Conservation (phyloP, 148 eudicot species). For the Rhododendron griersonianum region DNA sequence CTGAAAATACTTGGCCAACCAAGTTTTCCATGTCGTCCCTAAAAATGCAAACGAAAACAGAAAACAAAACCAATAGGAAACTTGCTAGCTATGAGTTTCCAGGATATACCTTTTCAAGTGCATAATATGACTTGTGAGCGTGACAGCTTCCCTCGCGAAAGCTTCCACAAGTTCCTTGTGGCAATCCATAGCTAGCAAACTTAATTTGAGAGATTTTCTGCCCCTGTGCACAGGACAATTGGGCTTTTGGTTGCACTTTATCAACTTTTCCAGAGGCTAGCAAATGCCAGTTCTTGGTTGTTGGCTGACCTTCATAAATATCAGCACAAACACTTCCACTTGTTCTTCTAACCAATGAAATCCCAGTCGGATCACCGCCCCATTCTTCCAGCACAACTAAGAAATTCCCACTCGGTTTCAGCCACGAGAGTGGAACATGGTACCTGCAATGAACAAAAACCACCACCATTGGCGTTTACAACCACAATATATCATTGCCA, state of each 20-base stretch:
- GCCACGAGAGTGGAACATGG: slow-evolving; percentile 83
- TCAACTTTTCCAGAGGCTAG: slow-evolving; percentile 1
- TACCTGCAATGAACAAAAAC: slow-evolving; percentile 45
- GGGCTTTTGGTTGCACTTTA: slow-evolving; percentile 4
- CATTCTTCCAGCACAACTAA: slow-evolving; percentile 73
- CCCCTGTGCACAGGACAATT: slow-evolving; percentile 1
- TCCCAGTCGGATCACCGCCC: slow-evolving; percentile 68
- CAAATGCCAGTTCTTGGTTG: slow-evolving; percentile 4
- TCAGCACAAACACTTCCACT: slow-evolving; percentile 6
- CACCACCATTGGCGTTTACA: not conserved
- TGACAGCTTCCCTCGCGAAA: slow-evolving; percentile 10
- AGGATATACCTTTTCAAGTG: not conserved
- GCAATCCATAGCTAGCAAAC: slow-evolving; percentile 15
- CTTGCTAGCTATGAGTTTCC: not conserved
- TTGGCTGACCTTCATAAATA: slow-evolving; percentile 5
- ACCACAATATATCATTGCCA: not conserved
- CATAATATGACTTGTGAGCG: slow-evolving; percentile 7
- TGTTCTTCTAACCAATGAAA: slow-evolving; percentile 61
- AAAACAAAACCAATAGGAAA: not conserved
- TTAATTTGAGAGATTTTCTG: slow-evolving; percentile 10
- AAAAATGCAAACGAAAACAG: slow-evolving; percentile 2
- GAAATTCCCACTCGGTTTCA: slow-evolving; percentile 54
- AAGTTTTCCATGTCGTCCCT: slow-evolving; percentile 25
- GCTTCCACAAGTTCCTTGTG: slow-evolving; percentile 15
- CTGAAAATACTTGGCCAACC: slow-evolving; percentile 59